A percentile compares a stretch with the other conserved stretches of the same genome.
Conservation (phyloP, 1,284 basidiomycete genomes). For the Moniliella sp. region DNA sequence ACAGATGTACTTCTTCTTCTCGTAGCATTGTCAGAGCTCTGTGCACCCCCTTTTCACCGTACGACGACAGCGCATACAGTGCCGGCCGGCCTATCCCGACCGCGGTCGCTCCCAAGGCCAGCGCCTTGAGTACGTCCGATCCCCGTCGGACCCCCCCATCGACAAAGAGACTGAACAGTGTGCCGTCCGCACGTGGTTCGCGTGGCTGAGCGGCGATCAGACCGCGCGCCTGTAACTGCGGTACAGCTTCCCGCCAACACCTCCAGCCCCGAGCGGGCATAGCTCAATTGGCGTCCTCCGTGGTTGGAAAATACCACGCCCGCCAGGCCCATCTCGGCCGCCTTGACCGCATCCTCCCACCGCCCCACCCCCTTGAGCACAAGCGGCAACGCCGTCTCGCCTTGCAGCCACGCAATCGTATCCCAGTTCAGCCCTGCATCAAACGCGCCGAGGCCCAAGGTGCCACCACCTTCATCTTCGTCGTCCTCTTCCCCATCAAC, state of each 20-base stretch:
- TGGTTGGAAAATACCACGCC: conserved; percentile 28
- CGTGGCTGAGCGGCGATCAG: conserved; percentile 2
- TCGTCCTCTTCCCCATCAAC: conserved; percentile 9
- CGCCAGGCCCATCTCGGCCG: conserved; percentile 19
- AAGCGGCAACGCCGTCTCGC: no score
- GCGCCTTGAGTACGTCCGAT: conserved; percentile 22
- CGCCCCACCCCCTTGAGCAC: conserved; percentile 25
- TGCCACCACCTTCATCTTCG: conserved; percentile 24
- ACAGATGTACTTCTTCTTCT: conserved; percentile 24
- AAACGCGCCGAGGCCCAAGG: conserved; percentile 12
- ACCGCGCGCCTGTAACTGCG: conserved; percentile 8
- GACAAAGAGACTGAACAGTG: no score
- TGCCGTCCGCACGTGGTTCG: conserved; percentile 6
- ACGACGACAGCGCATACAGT: conserved; percentile 18
- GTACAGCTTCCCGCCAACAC: conserved; percentile 13
- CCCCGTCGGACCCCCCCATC: conserved; percentile 21
- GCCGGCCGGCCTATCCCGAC: conserved; percentile 25
- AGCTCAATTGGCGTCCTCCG: conserved; percentile 27
- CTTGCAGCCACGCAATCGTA: no score
- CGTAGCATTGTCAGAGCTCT: conserved; percentile 16
- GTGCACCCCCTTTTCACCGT: conserved; percentile 18
- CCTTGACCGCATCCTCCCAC: conserved; percentile 14
- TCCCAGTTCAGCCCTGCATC: conserved; percentile 8
- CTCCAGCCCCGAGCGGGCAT: conserved; percentile 14
- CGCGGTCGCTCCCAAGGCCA: conserved; percentile 19